Conservation (phyloP, 2,329 filamentous ascomycete genomes). For the Aspergillus thermomutatus region DNA sequence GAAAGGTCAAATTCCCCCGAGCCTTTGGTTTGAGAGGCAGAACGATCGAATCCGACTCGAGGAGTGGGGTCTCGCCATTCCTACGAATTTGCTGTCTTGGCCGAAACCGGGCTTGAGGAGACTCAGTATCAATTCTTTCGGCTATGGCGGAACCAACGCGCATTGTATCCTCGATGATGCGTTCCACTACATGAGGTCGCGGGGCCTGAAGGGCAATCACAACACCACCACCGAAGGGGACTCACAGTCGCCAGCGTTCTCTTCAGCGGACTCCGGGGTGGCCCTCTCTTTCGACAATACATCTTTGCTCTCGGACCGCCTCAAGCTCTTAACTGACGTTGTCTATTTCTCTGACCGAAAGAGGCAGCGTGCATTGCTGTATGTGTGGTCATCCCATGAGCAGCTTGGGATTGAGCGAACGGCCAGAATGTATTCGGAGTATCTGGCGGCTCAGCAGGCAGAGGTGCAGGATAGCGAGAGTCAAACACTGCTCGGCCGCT, state of each 20-base stretch:
- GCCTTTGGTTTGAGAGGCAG: too few species aligned
- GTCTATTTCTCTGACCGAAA: too few species aligned
- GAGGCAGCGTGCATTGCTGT: too few species aligned
- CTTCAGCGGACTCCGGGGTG: neutral
- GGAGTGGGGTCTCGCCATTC: neutral
- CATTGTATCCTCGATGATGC: slow-evolving; percentile 16
- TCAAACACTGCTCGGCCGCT: neutral
- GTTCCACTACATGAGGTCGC: neutral
- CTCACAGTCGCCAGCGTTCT: neutral
- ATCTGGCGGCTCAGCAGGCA: neutral
- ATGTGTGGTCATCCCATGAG: too few species aligned
- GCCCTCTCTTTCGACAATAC: too few species aligned
- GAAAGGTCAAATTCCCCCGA: slow-evolving; percentile 37
- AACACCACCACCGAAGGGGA: neutral
- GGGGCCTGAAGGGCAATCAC: neutral
- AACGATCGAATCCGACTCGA: too few species aligned
- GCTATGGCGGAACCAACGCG: slow-evolving; percentile 19
- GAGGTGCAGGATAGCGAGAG: too few species aligned
- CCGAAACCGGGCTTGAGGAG: slow-evolving; percentile 5
- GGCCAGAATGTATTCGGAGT: too few species aligned
- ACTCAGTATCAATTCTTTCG: slow-evolving; percentile 17
- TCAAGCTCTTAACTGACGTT: too few species aligned
- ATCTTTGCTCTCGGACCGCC: too few species aligned
- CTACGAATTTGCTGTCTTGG: neutral
- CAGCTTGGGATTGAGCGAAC: too few species aligned